Base-by-base conservation (phyloP, 257 asterid species). In the Ilex asprella region DNA sequence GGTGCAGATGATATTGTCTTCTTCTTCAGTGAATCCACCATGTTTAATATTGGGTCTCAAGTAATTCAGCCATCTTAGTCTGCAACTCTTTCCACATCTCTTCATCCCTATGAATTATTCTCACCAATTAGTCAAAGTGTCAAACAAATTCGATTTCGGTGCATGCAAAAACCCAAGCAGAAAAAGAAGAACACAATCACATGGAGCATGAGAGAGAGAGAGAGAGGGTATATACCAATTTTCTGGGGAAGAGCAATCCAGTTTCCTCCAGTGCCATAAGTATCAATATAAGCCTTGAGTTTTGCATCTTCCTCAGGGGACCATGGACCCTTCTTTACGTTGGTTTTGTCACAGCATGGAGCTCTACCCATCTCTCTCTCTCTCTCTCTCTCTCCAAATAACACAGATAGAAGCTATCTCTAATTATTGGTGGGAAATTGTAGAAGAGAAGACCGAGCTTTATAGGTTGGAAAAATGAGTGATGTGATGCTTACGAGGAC, bases 211-310 rank as follows among this genome's bases (percentile, higher is more conserved):
- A 44, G 12, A 7, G 35, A 44, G 13, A 49, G 72, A 7, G 53
- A 31, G 51, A 44, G 35, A 32, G 32, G 15, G 30, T 3, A 70
- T 30, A 31, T 78, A 92, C 98, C 98, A n/a, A 92, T 81, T 71
- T 92, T 92, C 69, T 81, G 97, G 53, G 98, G 98, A 67, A 92
- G 98, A n/a, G 98, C 97, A 68, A 91, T 86, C 98, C 98, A 91
- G 58, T 91, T 91, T 2, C 91, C 93, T 32, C 96, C 94, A 14
- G 94, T 88, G 44, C 98, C 95, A 51, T 77, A 58, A 41, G 70
- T 78, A 35, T 92, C 98, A 39, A 92, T 89, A 61, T 92, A 92
- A 0, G 82, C 87, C 71, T 92, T 92, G 70, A 92, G 95, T 58
- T 65, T 84, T 2, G 91, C 95, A 64, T 92, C 98, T 83, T 92